A percentile compares a stretch with the other conserved stretches of the same genome.
These are phyloP conservation scores for Schwanniomyces vanrijiae DNA, from an alignment of 805 yeast species.

Conservation along the genomic window DNA sequence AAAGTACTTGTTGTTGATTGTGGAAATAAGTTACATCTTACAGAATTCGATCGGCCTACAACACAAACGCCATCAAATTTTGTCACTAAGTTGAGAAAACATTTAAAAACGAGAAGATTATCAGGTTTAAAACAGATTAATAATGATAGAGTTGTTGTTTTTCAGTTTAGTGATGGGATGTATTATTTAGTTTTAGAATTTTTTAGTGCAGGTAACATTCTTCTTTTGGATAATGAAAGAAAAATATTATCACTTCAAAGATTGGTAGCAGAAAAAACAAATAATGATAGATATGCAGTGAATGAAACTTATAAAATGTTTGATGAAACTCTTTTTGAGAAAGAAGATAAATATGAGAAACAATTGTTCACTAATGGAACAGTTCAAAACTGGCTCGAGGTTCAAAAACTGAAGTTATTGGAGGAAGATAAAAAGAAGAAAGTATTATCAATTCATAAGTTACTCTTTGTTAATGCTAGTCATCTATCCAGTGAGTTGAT, in stretches of 20 bases:
- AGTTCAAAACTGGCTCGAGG: conserved; percentile 40
- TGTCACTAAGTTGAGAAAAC: conserved; percentile 83
- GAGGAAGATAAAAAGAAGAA: conserved; percentile 35
- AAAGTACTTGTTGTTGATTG: conserved; percentile 75
- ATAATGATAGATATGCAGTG: conserved; percentile 65
- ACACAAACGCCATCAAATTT: conserved; percentile 83
- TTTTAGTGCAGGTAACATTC: conserved; percentile 91
- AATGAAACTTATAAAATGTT: conserved; percentile 70
- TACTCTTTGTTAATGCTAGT: conserved; percentile 66
- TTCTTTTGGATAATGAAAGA: conserved; percentile 67
- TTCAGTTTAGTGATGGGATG: conserved; percentile 82
- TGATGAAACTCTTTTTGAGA: conserved; percentile 48
- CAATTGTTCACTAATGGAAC: conserved; percentile 26
- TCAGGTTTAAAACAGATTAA: conserved; percentile 72
- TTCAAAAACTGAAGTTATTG: conserved; percentile 27
- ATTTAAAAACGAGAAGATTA: conserved; percentile 75
- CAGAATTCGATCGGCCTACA: conserved; percentile 78
- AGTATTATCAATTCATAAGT: conserved; percentile 63
- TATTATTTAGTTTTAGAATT: conserved; percentile 82
- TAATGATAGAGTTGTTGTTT: conserved; percentile 78
- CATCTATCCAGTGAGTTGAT: conserved; percentile 79
- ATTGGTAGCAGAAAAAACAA: conserved; percentile 71
- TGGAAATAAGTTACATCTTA: conserved; percentile 77
- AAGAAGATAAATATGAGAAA: conserved; percentile 10
- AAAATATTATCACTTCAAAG: conserved; percentile 76